Percentiles rank a stretch among this genome's conserved stretches.
phyloP scores from a whole-genome alignment of 2,329 filamentous ascomycete species.

The Coniochaeta sp. region DNA sequence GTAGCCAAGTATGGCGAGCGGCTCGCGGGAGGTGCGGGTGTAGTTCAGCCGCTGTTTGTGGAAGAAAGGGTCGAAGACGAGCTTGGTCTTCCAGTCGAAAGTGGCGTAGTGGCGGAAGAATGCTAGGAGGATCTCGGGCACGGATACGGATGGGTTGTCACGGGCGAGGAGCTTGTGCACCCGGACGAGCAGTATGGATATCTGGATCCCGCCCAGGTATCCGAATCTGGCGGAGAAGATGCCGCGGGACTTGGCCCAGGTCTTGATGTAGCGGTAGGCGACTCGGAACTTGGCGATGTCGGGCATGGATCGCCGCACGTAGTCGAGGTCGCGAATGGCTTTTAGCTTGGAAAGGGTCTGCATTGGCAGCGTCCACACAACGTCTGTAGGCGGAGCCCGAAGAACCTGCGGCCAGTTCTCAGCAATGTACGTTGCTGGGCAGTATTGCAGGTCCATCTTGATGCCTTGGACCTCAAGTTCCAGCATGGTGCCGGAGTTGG shows the following conservation, averaged over 20 bases:
- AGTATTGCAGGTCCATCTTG: slow-evolving; percentile 60
- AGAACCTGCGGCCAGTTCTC: slow-evolving; percentile 43
- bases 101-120: slow-evolving; percentile 58
- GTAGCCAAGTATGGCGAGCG: slow-evolving; percentile 56
- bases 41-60: slow-evolving; percentile 40
- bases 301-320: slow-evolving; percentile 52
- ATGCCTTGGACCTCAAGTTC: slow-evolving; percentile 52
- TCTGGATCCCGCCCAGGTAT: slow-evolving; percentile 57
- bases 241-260: slow-evolving; percentile 54
- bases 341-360: slow-evolving; percentile 56
- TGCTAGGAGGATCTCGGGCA: slow-evolving; percentile 43
- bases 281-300: slow-evolving; percentile 49
- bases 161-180: slow-evolving; percentile 47
- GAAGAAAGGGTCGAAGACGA: slow-evolving; percentile 55
- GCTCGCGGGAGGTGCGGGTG: slow-evolving; percentile 47
- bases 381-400: slow-evolving; percentile 39
- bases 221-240: slow-evolving; percentile 60
- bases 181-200: slow-evolving; percentile 52
- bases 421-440: slow-evolving; percentile 46
- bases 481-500: slow-evolving; percentile 54
- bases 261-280: slow-evolving; percentile 52
- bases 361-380: slow-evolving; percentile 46
- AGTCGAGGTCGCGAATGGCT: slow-evolving; percentile 53
- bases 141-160: slow-evolving; percentile 26
- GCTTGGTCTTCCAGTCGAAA: slow-evolving; percentile 49